phyloP scores from a whole-genome alignment of 495 filamentous ascomycete species.

The Aspergillus cristatus region DNA sequence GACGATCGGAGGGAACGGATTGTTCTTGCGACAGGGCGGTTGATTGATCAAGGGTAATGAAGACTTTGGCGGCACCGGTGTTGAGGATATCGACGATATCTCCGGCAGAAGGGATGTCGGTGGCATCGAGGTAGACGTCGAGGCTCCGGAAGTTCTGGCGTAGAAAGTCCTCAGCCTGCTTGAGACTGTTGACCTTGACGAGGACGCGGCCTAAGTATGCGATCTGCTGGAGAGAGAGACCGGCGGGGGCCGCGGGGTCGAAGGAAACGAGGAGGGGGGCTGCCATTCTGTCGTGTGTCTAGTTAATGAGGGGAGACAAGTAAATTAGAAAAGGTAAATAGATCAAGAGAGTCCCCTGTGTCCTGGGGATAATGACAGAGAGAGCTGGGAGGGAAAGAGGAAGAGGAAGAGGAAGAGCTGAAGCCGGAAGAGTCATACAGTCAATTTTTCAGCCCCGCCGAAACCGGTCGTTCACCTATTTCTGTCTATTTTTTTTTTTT shows the following conservation, averaged over 20 bases:
- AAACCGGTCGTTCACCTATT: too few species aligned
- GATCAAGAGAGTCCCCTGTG: not conserved
- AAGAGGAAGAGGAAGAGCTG: conserved; percentile 1
- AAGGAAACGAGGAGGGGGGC: conserved; percentile 40
- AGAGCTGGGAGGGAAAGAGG: not conserved
- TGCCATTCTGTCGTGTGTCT: conserved; percentile 29
- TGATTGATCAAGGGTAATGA: conserved; percentile 63
- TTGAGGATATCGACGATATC: conserved; percentile 77
- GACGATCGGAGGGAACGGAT: conserved; percentile 46
- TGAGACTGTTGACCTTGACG: conserved; percentile 51
- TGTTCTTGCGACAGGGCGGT: conserved; percentile 41
- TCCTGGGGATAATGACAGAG: not conserved
- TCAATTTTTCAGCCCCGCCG: conserved; percentile 3
- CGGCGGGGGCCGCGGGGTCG: conserved; percentile 34
- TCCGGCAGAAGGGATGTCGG: conserved; percentile 52
- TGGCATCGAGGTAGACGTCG: conserved; percentile 67
- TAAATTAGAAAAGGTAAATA: conserved; percentile 1
- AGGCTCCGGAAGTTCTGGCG: conserved; percentile 56
- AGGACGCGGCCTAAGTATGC: conserved; percentile 71
- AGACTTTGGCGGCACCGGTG: conserved; percentile 77
- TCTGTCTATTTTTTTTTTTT: too few species aligned
- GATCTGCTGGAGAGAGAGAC: conserved; percentile 59
- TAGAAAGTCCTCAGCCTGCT: conserved; percentile 60
- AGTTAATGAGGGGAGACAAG: not conserved
- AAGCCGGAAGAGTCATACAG: conserved; percentile 3